phyloP scores from a whole-genome alignment of 495 filamentous ascomycete genomes.

The Pseudomonodictys pantanalensis region DNA sequence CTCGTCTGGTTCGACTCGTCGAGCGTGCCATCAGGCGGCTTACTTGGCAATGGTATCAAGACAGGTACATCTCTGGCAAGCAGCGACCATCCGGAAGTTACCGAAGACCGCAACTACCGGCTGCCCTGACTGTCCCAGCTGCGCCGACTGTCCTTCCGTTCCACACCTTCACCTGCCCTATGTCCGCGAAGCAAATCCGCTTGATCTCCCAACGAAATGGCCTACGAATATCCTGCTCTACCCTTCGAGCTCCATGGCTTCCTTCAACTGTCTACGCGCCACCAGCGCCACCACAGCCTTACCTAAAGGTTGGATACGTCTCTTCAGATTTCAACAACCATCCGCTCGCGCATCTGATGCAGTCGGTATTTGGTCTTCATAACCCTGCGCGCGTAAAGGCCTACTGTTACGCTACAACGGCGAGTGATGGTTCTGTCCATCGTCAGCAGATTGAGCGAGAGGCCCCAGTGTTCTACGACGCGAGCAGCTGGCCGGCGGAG shows the following conservation, averaged over 20 bases:
- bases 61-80: conserved; percentile 65
- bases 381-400: conserved; percentile 69
- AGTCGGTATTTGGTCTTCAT: conserved; percentile 96
- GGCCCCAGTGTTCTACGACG: conserved; percentile 87
- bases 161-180: conserved; percentile 93
- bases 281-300: conserved; percentile 74
- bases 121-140: conserved; percentile 72
- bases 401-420: conserved; percentile 95
- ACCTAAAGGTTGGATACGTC: conserved; percentile 89
- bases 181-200: conserved; percentile 90
- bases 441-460: conserved; percentile 93
- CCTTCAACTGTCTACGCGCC: conserved; percentile 77
- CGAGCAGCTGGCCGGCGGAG: conserved; percentile 82
- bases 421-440: conserved; percentile 86
- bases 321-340: conserved; percentile 99
- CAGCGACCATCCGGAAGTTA: conserved; percentile 61
- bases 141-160: conserved; percentile 98
- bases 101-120: conserved; percentile 70
- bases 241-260: conserved; percentile 82
- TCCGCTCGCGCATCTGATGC: conserved; percentile 94
- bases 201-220: conserved; percentile 95
- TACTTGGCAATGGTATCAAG: conserved; percentile 85
- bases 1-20: conserved; percentile 76
- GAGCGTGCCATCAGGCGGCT: conserved; percentile 77
- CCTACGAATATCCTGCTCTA: conserved; percentile 85